phyloP scores from a whole-genome alignment of 2,329 filamentous ascomycete species.

The Paramyrothecium roridum region DNA sequence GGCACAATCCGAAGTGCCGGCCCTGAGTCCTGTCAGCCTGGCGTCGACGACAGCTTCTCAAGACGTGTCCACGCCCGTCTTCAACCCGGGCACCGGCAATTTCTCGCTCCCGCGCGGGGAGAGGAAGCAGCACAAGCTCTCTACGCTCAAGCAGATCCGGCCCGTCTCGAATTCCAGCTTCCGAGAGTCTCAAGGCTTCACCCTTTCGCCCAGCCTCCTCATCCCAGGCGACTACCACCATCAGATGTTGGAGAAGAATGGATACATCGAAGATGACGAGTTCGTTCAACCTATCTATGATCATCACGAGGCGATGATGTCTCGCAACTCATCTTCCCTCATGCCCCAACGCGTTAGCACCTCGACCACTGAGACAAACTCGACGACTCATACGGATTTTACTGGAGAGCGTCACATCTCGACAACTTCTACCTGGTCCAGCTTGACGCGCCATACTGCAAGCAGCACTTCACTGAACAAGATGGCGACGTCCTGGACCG shows the following conservation, averaged over 20 bases:
- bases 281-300: conserved; percentile 15
- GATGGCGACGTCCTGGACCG: conserved; percentile 24
- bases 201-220: conserved; percentile 58
- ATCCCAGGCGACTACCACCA: conserved; percentile 58
- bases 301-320: conserved; percentile 11
- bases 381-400: conserved; percentile 43
- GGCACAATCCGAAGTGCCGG: conserved; percentile 38
- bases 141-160: conserved; percentile 29
- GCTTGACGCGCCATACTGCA: conserved; percentile 50
- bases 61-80: conserved; percentile 41
- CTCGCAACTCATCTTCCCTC: conserved; percentile 12
- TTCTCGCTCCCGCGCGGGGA: conserved; percentile 47
- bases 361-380: conserved; percentile 50
- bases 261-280: conserved; percentile 30
- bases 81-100: conserved; percentile 39
- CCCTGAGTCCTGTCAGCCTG: conserved; percentile 47
- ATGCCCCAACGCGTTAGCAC: conserved; percentile 48
- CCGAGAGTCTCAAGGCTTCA: conserved; percentile 57
- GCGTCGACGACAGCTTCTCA: conserved; percentile 34
- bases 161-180: conserved; percentile 51
- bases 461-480: conserved; percentile 46
- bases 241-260: conserved; percentile 41
- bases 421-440: conserved; percentile 49
- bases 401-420: conserved; percentile 52
- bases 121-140: conserved; percentile 24